Percentiles rank a stretch among this genome's conserved stretches.
These are phyloP conservation scores for Lentinula boryana DNA, from an alignment of 768 basidiomycete species.

Conservation along the genomic window DNA sequence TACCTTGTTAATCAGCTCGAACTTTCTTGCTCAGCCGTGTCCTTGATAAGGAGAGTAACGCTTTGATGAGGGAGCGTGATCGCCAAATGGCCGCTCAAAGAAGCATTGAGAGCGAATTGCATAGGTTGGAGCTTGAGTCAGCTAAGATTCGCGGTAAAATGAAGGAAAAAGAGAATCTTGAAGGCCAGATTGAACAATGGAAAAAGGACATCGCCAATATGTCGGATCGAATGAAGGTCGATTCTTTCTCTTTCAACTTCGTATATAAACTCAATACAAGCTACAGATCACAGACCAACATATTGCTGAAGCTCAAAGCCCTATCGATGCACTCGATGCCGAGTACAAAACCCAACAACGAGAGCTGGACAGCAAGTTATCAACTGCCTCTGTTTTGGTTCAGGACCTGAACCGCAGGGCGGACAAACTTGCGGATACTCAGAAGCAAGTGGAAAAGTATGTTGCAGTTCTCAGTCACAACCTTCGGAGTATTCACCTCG, in stretches of 20 bases:
- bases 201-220: constrained; percentile 47
- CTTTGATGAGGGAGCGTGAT: constrained; percentile 55
- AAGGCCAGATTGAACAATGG: constrained; percentile 52
- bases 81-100: constrained; percentile 47
- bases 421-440: constrained; percentile 56
- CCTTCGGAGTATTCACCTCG: not conserved
- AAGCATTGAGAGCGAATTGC: constrained; percentile 53
- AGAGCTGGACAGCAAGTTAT: constrained; percentile 42
- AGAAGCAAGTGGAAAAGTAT: constrained; percentile 62
- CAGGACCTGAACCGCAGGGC: constrained; percentile 63
- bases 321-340: constrained; percentile 57
- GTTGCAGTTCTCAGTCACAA: not conserved
- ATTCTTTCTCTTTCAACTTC: not conserved
- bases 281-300: constrained; percentile 57
- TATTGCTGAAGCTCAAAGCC: constrained; percentile 55
- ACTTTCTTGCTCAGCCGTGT: constrained; percentile 39
- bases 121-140: constrained; percentile 57
- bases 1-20: not conserved
- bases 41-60: constrained; percentile 57
- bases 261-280: not conserved
- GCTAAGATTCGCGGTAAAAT: constrained; percentile 50
- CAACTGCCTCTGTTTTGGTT: constrained; percentile 44
- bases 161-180: constrained; percentile 50
- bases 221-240: constrained; percentile 46
- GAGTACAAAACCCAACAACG: constrained; percentile 44